Evolutionary conservation across 257 asterid species (phyloP).

Genomic region (Ligustrum vulgare): DNA sequence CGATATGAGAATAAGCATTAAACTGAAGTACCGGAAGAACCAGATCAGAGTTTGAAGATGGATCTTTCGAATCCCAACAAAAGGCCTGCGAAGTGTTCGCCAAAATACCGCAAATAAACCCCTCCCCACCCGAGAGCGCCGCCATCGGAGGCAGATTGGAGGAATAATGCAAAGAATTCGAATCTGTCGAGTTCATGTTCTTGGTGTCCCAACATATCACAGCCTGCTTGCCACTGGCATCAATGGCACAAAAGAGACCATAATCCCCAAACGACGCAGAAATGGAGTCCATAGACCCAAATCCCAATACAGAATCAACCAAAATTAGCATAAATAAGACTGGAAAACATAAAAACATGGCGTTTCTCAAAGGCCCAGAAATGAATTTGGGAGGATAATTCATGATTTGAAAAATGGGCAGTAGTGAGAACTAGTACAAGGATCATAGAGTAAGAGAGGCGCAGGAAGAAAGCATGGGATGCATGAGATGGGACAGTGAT

Average conservation of each 20-base stretch:
- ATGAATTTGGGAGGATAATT: constrained; percentile 2
- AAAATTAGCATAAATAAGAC: constrained; percentile 29
- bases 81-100: constrained; percentile 70
- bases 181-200: constrained; percentile 33
- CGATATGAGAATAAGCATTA: constrained; percentile 64
- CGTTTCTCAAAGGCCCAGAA: constrained; percentile 11
- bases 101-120: constrained; percentile 79
- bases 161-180: constrained; percentile 37
- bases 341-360: background rate
- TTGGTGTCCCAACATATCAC: constrained; percentile 87
- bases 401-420: constrained; percentile 20
- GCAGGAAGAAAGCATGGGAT: background rate
- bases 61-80: constrained; percentile 65
- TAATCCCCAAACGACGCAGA: constrained; percentile 73
- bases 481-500: constrained; percentile 25
- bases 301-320: constrained; percentile 50
- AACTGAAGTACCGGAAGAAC: constrained; percentile 49
- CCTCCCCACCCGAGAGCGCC: constrained; percentile 79
- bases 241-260: constrained; percentile 82
- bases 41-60: constrained; percentile 49
- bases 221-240: constrained; percentile 87
- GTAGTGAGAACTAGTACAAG: constrained; percentile 13
- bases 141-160: constrained; percentile 62
- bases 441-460: constrained; percentile 41
- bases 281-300: constrained; percentile 87